Conservation (phyloP, 495 filamentous ascomycete species). For the Penicillium alfredii region DNA sequence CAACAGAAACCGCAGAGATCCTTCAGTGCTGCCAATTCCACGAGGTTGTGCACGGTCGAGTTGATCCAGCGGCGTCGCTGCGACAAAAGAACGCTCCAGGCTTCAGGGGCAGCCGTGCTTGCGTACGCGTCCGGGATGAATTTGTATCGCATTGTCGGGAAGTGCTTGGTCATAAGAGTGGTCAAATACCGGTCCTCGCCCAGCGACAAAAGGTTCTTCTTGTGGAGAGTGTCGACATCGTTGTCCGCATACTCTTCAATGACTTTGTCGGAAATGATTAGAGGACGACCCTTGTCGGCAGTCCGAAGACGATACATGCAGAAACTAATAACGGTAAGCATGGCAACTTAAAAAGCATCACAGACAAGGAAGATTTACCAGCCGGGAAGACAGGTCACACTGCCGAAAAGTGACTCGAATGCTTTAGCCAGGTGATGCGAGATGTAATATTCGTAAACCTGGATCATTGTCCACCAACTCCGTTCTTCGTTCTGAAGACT, state of each 20-base stretch:
- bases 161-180: constrained; percentile 96
- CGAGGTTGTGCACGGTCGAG: constrained; percentile 93
- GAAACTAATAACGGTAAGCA: constrained; percentile 61
- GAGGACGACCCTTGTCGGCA: constrained; percentile 81
- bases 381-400: constrained; percentile 95
- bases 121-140: constrained; percentile 91
- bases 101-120: constrained; percentile 86
- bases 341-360: constrained; percentile 2
- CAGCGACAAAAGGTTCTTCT: constrained; percentile 93
- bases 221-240: constrained; percentile 90
- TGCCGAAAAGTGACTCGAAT: constrained; percentile 92
- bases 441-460: constrained; percentile 98
- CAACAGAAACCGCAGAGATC: constrained; percentile 98
- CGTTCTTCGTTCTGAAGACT: constrained; percentile 91
- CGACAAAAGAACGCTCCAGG: constrained; percentile 86
- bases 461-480: constrained; percentile 99
- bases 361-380: constrained; percentile 57
- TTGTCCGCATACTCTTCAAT: constrained; percentile 83
- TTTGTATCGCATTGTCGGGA: constrained; percentile 92
- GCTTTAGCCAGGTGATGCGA: constrained; percentile 91
- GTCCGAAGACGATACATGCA: constrained; percentile 96
- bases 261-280: constrained; percentile 85
- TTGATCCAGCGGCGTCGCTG: constrained; percentile 98
- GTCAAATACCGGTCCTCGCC: constrained; percentile 98
- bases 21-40: constrained; percentile 77